phyloP scores from a whole-genome alignment of 2,329 filamentous ascomycete genomes.

The Colletotrichum shisoi region DNA sequence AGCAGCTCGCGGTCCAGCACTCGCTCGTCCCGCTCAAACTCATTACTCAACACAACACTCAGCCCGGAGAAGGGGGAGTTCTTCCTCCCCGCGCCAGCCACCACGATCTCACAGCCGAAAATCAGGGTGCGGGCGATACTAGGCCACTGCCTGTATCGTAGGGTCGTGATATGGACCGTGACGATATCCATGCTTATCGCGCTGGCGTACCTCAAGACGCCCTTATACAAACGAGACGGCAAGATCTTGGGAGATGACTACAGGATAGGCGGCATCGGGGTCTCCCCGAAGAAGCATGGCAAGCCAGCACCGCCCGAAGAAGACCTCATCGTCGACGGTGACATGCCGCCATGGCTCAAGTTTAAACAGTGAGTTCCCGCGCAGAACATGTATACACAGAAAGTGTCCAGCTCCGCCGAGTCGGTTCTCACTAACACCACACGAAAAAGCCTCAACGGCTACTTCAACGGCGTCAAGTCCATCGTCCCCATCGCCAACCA shows the following conservation, averaged over 20 bases:
- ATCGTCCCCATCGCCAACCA: conserved; percentile 71
- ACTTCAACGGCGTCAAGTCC: conserved; percentile 78
- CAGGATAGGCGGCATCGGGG: conserved; percentile 31
- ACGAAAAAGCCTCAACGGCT: conserved; percentile 73
- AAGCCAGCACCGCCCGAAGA: conserved; percentile 51
- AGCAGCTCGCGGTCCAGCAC: conserved; percentile 38
- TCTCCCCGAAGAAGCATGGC: conserved; percentile 30
- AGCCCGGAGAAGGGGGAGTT: conserved; percentile 37
- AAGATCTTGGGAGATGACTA: conserved; percentile 41
- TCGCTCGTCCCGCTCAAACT: conserved; percentile 40
- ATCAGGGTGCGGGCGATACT: conserved; percentile 57
- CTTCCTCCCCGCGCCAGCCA: conserved; percentile 36
- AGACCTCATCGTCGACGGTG: conserved; percentile 44
- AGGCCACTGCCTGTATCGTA: conserved; percentile 61
- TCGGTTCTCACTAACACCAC: conserved; percentile 26
- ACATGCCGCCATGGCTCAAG: conserved; percentile 51
- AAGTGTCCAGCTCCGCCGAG: no score
- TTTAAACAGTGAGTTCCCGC: conserved; percentile 53
- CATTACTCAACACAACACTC: conserved; percentile 27
- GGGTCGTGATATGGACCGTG: conserved; percentile 61
- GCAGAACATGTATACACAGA: no score
- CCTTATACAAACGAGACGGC: conserved; percentile 40
- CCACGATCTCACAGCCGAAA: conserved; percentile 43
- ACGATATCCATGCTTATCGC: conserved; percentile 53
- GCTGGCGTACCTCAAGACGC: conserved; percentile 52